These are phyloP conservation scores for Hyaloscypha variabilis DNA, from an alignment of 495 filamentous ascomycete species.

Conservation along the genomic window DNA sequence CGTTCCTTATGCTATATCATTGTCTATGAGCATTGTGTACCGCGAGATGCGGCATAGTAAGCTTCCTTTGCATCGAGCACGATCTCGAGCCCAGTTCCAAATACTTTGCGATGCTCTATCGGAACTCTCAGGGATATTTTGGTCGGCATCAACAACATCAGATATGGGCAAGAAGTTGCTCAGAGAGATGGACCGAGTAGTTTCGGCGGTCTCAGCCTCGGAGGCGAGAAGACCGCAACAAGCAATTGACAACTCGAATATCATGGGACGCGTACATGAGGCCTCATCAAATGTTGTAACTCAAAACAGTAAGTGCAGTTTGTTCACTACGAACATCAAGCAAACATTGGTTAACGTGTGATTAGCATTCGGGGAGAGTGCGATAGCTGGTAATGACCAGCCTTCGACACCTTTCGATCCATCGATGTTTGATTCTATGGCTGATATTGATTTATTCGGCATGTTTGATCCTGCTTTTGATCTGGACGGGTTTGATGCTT, in stretches of 20 bases:
- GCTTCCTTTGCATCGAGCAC: constrained; percentile 61
- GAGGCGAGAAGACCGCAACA: constrained; percentile 16
- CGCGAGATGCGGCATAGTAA: constrained; percentile 69
- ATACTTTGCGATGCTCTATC: constrained; percentile 59
- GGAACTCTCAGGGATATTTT: constrained; percentile 58
- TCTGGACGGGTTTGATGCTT: constrained; percentile 43
- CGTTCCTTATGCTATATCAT: constrained; percentile 66
- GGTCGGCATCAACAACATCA: constrained; percentile 63
- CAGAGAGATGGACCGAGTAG: constrained; percentile 42
- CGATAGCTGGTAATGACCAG: constrained; percentile 12
- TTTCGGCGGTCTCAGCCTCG: constrained; percentile 35
- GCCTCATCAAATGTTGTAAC: not conserved
- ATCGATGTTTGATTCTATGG: constrained; percentile 36
- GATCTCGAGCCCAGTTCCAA: constrained; percentile 62
- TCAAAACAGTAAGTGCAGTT: not conserved
- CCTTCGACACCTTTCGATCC: constrained; percentile 30
- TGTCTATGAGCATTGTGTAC: constrained; percentile 72
- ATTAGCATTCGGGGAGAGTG: constrained; percentile 18
- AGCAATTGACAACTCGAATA: constrained; percentile 6
- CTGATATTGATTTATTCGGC: constrained; percentile 45
- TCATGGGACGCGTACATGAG: not conserved
- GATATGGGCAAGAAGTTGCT: constrained; percentile 50
- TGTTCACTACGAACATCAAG: not conserved
- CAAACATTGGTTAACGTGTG: constrained; percentile 12
- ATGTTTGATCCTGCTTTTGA: constrained; percentile 48